These are phyloP conservation scores for Peribolospora kevripleyi DNA, from an alignment of 768 basidiomycete species.

Conservation along the genomic window DNA sequence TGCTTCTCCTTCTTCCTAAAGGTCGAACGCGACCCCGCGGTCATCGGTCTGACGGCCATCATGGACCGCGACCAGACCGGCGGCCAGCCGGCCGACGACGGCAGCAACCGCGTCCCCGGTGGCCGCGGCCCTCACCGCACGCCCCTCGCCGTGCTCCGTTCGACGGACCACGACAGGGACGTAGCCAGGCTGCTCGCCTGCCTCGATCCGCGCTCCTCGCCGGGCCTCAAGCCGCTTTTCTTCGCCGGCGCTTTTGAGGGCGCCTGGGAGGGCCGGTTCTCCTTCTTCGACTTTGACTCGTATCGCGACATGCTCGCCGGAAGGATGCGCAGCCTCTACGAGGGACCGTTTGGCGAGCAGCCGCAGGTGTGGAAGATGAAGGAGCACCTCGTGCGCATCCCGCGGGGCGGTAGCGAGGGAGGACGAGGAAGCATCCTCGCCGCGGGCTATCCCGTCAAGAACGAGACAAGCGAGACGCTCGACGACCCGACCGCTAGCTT, in stretches of 20 bases:
- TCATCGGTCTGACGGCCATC: not conserved
- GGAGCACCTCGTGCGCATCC: slow-evolving; percentile 7
- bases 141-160: slow-evolving; percentile 9
- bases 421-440: slow-evolving; percentile 14
- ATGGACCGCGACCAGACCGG: not conserved
- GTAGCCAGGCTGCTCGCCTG: slow-evolving; percentile 17
- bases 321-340: slow-evolving; percentile 31
- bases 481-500: not conserved
- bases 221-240: slow-evolving; percentile 12
- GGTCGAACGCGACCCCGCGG: slow-evolving; percentile 10
- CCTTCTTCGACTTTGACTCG: slow-evolving; percentile 53
- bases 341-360: slow-evolving; percentile 54
- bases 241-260: slow-evolving; percentile 9
- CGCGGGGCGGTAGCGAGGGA: slow-evolving; percentile 7
- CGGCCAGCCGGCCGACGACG: slow-evolving; percentile 2
- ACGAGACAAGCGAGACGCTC: not conserved
- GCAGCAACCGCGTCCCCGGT: slow-evolving; percentile 1
- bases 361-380: slow-evolving; percentile 65
- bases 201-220: slow-evolving; percentile 16
- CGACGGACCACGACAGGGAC: slow-evolving; percentile 18
- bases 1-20: slow-evolving; percentile 20
- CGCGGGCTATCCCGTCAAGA: slow-evolving; percentile 11
- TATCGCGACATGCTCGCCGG: slow-evolving; percentile 28
- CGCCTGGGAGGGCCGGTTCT: slow-evolving; percentile 16
- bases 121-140: not conserved